A percentile compares a stretch with the other conserved stretches of the same genome.
These are phyloP conservation scores for Panellus pusillus DNA, from an alignment of 768 basidiomycete genomes.

Conservation along the genomic window DNA sequence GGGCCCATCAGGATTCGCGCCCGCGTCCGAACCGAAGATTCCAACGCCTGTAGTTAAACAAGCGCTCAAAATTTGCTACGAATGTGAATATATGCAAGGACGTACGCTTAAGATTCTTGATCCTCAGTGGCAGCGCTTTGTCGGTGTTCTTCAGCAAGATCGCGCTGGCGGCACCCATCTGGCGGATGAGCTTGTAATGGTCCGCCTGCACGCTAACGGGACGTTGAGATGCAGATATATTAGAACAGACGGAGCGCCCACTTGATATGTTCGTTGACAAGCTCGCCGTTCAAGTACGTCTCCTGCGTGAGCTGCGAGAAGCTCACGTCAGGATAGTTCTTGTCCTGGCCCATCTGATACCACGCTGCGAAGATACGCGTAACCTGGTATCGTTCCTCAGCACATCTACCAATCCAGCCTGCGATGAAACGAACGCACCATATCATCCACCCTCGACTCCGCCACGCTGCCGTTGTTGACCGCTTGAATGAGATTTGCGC, in stretches of 20 bases:
- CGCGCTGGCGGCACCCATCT: conserved; percentile 61
- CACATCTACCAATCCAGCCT: neutral
- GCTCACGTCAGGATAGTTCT: conserved; percentile 14
- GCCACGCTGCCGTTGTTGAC: conserved; percentile 53
- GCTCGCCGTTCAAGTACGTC: conserved; percentile 11
- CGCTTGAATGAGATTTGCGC: conserved; percentile 30
- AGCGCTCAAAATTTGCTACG: neutral
- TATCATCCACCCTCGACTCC: conserved; percentile 47
- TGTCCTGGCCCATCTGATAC: conserved; percentile 26
- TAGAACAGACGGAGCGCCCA: conserved; percentile 31
- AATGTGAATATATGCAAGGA: neutral
- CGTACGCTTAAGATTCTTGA: conserved; percentile 38
- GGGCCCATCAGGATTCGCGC: conserved; percentile 35
- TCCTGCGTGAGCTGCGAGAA: conserved; percentile 20
- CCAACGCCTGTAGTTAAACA: conserved; percentile 27
- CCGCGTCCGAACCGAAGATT: conserved; percentile 41
- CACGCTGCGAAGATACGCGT: conserved; percentile 56
- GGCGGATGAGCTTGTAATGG: conserved; percentile 48
- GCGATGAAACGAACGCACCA: conserved; percentile 35
- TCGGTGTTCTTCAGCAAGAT: conserved; percentile 63
- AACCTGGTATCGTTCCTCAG: conserved; percentile 10
- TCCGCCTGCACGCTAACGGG: conserved; percentile 13
- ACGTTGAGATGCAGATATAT: no score
- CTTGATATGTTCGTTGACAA: conserved; percentile 21
- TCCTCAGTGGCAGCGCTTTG: conserved; percentile 40